Evolutionary conservation across 495 filamentous ascomycete species (phyloP), one percentile per base, ranked within the genome.

Genomic region (Neurospora sp.): DNA sequence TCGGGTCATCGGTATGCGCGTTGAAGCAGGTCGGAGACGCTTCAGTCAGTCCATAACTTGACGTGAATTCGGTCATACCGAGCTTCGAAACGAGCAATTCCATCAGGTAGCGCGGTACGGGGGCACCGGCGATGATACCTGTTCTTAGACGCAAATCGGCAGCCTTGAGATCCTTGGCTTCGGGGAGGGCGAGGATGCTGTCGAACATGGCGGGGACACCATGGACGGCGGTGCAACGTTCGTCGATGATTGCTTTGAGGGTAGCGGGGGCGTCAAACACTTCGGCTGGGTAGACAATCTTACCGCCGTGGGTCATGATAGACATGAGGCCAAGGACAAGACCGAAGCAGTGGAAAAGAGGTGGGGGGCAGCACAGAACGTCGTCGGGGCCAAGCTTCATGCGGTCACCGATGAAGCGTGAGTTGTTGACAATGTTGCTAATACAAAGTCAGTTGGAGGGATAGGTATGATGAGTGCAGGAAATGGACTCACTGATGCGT

Each of bases 121-220:
- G 91, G 0, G 89, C 88, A 3, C 90, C 90, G 2, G 90, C 90
- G 45, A 91, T 87, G 71, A 92, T 92, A 6, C 90, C 90, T 0
- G 90, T 92, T 42, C 91, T 84, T 12, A 98, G 81, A 27, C 83
- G 72, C 1, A 83, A 81, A 75, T 83, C 82, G 71, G 72, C 16
- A 20, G 78, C 77, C 37, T 84, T 80, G 70, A 88, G 89, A 39
- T 79, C 45, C 45, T 76, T 70, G 1, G 82, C 87, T 71, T 86
- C 84, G 69, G 85, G 84, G 1, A 90, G 77, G n/a, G 79, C 79
- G 59, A 92, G 83, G 27, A 91, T 84, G 3, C 85, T 86, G 77
- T 91, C 89, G 76, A 93, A 90, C 90, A 93, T 93, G 41, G 91
- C 89, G 0, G 91, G 90, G 0, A 93, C 91, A 68, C 91, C 91